These are phyloP conservation scores for Bromus sterilis DNA, from an alignment of 176 grass and related monocot genomes.

Conservation along the genomic window DNA sequence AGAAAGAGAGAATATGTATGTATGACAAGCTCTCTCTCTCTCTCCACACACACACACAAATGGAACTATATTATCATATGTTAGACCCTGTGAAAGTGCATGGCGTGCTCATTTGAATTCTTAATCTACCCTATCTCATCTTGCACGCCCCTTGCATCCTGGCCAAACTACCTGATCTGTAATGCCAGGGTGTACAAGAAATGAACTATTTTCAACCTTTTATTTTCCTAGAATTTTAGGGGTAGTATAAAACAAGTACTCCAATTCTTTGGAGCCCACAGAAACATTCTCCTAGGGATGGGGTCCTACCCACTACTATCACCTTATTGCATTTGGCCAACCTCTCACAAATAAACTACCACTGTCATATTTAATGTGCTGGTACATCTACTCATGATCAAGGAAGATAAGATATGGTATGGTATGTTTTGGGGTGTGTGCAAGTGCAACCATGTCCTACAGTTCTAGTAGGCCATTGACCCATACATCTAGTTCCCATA, in stretches of 20 bases:
- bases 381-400: not conserved
- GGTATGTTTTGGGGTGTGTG: slow-evolving; percentile 25
- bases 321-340: slow-evolving; percentile 12
- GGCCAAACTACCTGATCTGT: not conserved
- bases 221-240: not conserved
- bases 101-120: slow-evolving; percentile 18
- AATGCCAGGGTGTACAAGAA: not conserved
- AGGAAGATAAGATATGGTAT: slow-evolving; percentile 31
- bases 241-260: not conserved
- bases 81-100: slow-evolving; percentile 15
- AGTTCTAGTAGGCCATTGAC: not conserved
- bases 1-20: slow-evolving; percentile 23
- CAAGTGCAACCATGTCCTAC: slow-evolving; percentile 21
- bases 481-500: not conserved
- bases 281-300: slow-evolving; percentile 48
- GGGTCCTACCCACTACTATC: not conserved
- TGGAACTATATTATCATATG: slow-evolving; percentile 51
- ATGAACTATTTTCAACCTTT: not conserved
- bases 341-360: slow-evolving; percentile 4
- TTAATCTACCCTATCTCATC: not conserved
- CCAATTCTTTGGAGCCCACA: not conserved
- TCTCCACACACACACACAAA: not conserved
- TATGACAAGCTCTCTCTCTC: not conserved
- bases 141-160: slow-evolving; percentile 9
- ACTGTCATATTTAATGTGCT: slow-evolving; percentile 14